Evolutionary conservation across 805 yeast species (phyloP).

Genomic region (Metschnikowia amazonensis): DNA sequence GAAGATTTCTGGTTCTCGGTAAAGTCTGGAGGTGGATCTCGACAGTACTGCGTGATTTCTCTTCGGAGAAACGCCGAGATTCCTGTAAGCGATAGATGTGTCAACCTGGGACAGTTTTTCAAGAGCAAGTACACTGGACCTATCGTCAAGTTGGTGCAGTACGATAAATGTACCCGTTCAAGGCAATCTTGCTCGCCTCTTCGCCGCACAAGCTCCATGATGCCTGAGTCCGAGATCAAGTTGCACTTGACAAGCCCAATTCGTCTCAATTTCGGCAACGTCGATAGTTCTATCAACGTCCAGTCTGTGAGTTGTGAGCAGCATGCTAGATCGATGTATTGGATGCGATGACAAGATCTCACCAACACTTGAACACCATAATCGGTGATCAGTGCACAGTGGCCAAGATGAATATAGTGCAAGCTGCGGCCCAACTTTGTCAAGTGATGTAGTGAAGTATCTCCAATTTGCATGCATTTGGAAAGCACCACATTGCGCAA

Average conservation of each 20-base stretch:
- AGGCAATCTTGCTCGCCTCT: conserved; percentile 74
- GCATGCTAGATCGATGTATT: conserved; percentile 92
- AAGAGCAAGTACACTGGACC: conserved; percentile 74
- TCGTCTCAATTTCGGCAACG: conserved; percentile 75
- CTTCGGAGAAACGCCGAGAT: conserved; percentile 82
- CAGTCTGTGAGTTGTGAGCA: conserved; percentile 85
- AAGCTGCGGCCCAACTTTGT: conserved; percentile 72
- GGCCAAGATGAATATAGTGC: conserved; percentile 91
- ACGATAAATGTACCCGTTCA: conserved; percentile 90
- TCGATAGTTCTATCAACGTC: conserved; percentile 71
- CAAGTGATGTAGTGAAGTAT: conserved; percentile 67
- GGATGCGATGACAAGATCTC: conserved; percentile 75
- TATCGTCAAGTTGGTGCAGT: conserved; percentile 76
- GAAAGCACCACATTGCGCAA: conserved; percentile 84
- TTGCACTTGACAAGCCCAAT: conserved; percentile 92
- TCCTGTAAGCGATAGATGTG: conserved; percentile 91
- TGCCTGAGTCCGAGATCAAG: conserved; percentile 82
- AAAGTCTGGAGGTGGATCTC: conserved; percentile 91
- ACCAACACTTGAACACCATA: conserved; percentile 75
- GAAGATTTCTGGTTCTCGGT: conserved; percentile 77
- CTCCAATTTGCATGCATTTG: conserved; percentile 84
- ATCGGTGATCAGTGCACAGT: conserved; percentile 87
- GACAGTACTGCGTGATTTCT: conserved; percentile 81
- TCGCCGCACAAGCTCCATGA: conserved; percentile 60
- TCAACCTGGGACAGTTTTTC: conserved; percentile 76